These are phyloP conservation scores for Sistotremastrum suecicum DNA, from an alignment of 768 basidiomycete genomes.

Conservation along the genomic window DNA sequence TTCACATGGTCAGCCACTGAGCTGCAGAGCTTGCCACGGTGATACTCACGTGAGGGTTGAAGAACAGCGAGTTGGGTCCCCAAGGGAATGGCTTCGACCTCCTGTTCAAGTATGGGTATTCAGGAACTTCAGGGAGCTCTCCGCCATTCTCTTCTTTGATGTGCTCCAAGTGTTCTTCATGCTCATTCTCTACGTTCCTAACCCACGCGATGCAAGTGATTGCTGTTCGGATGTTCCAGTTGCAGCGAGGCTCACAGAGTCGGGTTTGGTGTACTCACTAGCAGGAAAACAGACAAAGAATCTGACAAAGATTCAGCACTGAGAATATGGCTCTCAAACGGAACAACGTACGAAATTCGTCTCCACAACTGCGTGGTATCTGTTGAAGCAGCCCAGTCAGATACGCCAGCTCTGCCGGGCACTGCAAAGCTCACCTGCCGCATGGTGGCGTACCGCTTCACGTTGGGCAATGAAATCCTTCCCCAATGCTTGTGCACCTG, in stretches of 20 bases:
- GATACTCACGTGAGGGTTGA: slow-evolving; percentile 51
- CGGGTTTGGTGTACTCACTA: slow-evolving; percentile 33
- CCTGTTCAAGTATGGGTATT: slow-evolving; percentile 67
- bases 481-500: too few relatives aligned
- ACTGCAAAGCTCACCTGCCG: slow-evolving; percentile 32
- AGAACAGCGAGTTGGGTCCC: slow-evolving; percentile 76
- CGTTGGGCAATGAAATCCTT: slow-evolving; percentile 37
- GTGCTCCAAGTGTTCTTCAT: slow-evolving; percentile 57
- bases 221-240: slow-evolving; percentile 14
- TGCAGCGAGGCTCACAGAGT: slow-evolving; percentile 6
- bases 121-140: slow-evolving; percentile 51
- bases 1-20: too few relatives aligned
- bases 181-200: slow-evolving; percentile 42
- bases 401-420: not conserved
- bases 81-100: slow-evolving; percentile 73
- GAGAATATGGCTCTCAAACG: not conserved
- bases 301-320: slow-evolving; percentile 24
- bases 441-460: slow-evolving; percentile 49
- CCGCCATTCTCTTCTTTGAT: slow-evolving; percentile 61
- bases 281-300: slow-evolving; percentile 63
- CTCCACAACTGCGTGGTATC: slow-evolving; percentile 75
- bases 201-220: slow-evolving; percentile 27
- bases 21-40: not conserved
- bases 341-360: slow-evolving; percentile 55
- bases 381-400: slow-evolving; percentile 17